Percentiles rank a stretch among this genome's conserved stretches.
Conservation (phyloP, 345 rosid genomes). For the Citrus mangshanensis region DNA sequence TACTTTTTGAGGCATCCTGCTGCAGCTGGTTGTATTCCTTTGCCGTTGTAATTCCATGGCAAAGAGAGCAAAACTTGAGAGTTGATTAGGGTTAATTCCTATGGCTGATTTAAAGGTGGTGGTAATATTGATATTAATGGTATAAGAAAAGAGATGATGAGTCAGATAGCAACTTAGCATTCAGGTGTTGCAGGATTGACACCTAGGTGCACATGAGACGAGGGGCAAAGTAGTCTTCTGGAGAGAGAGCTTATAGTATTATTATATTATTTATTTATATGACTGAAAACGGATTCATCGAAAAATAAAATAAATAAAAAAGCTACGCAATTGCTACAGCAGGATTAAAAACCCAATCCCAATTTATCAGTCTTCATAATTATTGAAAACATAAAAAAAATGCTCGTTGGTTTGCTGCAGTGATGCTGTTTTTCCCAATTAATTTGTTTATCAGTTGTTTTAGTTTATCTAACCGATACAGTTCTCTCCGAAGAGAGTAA, state of each 20-base stretch:
- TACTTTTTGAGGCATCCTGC: slow-evolving; percentile 28
- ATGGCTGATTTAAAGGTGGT: slow-evolving; percentile 5
- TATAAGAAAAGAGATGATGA: not conserved
- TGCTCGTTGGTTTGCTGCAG: not conserved
- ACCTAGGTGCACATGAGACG: not conserved
- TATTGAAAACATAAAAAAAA: too few species aligned
- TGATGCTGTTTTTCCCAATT: not conserved
- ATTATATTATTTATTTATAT: too few species aligned
- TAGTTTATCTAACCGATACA: too few species aligned
- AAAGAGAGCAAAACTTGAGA: not conserved
- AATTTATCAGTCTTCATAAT: too few species aligned
- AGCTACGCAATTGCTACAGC: too few species aligned
- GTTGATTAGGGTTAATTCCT: not conserved
- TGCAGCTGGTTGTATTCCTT: not conserved
- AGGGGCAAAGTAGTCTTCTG: too few species aligned
- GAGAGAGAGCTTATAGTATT: too few species aligned
- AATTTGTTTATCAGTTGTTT: too few species aligned
- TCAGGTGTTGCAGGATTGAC: not conserved
- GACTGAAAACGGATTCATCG: too few species aligned
- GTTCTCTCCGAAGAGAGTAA: not conserved
- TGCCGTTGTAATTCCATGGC: slow-evolving; percentile 15
- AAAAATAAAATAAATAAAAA: too few species aligned
- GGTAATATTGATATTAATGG: not conserved
- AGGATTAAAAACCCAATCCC: too few species aligned
- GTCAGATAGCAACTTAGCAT: not conserved